These are phyloP conservation scores for Lactarius hengduanensis DNA, from an alignment of 768 basidiomycete species.

Conservation along the genomic window DNA sequence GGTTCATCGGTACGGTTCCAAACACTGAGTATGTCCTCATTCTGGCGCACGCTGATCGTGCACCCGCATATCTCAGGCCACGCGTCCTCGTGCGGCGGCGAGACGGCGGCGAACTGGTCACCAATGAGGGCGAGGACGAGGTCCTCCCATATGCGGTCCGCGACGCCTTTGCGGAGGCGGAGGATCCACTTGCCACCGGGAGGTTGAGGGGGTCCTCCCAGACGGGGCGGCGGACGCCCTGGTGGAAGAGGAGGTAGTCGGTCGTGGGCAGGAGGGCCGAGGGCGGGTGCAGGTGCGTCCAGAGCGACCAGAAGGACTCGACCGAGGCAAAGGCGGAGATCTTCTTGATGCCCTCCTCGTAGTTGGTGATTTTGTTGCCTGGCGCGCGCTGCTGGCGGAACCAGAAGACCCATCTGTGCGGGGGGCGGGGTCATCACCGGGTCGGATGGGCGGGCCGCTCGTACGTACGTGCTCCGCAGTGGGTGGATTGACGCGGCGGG, in stretches of 20 bases:
- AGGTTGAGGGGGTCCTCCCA: constrained; percentile 95
- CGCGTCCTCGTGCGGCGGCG: constrained; percentile 44
- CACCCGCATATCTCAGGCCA: constrained; percentile 91
- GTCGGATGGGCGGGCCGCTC: background rate
- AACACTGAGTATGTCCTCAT: constrained; percentile 89
- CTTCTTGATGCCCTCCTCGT: constrained; percentile 94
- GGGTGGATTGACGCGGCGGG: constrained; percentile 57
- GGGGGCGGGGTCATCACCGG: constrained; percentile 1
- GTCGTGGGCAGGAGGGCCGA: constrained; percentile 84
- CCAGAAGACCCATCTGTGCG: constrained; percentile 82
- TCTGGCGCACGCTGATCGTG: constrained; percentile 90
- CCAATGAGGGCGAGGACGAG: constrained; percentile 84
- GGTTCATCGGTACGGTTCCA: constrained; percentile 89
- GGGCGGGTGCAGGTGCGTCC: constrained; percentile 87
- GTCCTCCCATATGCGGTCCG: constrained; percentile 91
- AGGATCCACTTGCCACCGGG: constrained; percentile 95
- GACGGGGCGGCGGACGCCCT: constrained; percentile 80
- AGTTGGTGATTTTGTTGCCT: constrained; percentile 85
- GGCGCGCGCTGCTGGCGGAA: constrained; percentile 88
- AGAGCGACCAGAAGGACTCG: constrained; percentile 94
- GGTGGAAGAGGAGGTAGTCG: constrained; percentile 91
- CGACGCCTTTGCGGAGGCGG: constrained; percentile 85
- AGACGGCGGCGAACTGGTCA: constrained; percentile 82
- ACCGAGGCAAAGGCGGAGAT: constrained; percentile 91
- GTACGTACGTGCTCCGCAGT: constrained; percentile 85